Conservation (phyloP, 139 green algal species). For the Tetradesmus lagerheimii region DNA sequence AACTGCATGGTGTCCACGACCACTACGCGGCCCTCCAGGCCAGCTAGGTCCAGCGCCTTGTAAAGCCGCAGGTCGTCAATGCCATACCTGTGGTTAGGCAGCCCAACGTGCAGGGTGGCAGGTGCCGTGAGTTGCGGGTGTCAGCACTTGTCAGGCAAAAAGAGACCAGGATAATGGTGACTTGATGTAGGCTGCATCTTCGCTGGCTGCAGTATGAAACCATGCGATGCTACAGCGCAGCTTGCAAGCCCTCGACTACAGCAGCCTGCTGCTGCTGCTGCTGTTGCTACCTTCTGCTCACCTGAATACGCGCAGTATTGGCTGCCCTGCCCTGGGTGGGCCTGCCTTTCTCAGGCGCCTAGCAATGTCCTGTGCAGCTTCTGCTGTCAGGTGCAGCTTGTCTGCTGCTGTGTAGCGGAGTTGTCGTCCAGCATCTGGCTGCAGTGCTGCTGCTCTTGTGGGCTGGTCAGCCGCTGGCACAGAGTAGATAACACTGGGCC, state of each 20-base stretch:
- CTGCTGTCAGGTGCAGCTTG: conserved; percentile 36
- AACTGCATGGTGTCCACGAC: conserved; percentile 17
- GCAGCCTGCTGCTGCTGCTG: background rate
- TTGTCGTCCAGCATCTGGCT: background rate
- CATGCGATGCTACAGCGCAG: background rate
- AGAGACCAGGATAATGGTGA: no score
- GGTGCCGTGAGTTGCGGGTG: no score
- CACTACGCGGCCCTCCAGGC: conserved; percentile 45
- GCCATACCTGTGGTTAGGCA: conserved; percentile 37
- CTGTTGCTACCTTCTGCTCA: background rate
- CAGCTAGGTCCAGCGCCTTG: conserved; percentile 45
- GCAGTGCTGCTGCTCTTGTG: background rate
- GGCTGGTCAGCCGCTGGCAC: conserved; percentile 3
- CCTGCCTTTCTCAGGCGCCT: background rate
- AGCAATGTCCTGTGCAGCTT: conserved; percentile 10
- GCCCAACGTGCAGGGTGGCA: background rate
- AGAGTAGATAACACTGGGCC: background rate
- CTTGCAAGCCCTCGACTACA: background rate
- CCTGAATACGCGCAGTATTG: conserved; percentile 18
- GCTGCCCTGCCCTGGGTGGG: background rate
- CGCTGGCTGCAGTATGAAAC: background rate
- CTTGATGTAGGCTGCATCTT: no score
- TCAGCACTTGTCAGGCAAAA: no score
- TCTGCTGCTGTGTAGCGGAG: background rate
- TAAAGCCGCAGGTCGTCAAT: conserved; percentile 59